These are phyloP conservation scores for Uncinocarpus reesii DNA, from an alignment of 2,329 filamentous ascomycete species.

Conservation along the genomic window DNA sequence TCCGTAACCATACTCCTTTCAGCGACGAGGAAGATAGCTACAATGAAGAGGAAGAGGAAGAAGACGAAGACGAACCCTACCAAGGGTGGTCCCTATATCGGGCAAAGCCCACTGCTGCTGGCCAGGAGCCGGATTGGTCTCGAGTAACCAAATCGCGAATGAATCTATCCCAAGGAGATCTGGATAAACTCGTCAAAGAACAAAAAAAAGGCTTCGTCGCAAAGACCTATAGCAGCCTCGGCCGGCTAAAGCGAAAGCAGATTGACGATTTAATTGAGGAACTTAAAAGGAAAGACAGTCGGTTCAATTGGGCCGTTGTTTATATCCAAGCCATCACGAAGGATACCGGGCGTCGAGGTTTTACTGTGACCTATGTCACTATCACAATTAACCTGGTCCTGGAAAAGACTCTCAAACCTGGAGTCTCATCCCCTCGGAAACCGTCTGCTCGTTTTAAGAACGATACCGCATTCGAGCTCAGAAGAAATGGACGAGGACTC, in stretches of 20 bases:
- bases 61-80: slow-evolving; percentile 14
- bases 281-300: slow-evolving; percentile 22
- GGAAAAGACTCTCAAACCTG: slow-evolving; percentile 22
- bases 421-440: slow-evolving; percentile 9
- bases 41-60: not conserved
- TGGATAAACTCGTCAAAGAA: slow-evolving; percentile 25
- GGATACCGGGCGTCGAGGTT: slow-evolving; percentile 19
- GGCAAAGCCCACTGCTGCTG: slow-evolving; percentile 22
- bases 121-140: slow-evolving; percentile 26
- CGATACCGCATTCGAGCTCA: not conserved
- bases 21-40: slow-evolving; percentile 4
- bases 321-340: slow-evolving; percentile 26
- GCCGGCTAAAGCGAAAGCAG: slow-evolving; percentile 24
- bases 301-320: slow-evolving; percentile 31
- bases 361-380: slow-evolving; percentile 22
- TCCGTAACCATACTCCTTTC: not conserved
- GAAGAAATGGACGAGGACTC: slow-evolving; percentile 7
- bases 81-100: slow-evolving; percentile 32
- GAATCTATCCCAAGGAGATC: slow-evolving; percentile 26
- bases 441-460: not conserved
- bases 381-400: slow-evolving; percentile 29
- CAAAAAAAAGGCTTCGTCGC: slow-evolving; percentile 23
- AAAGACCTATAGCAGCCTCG: slow-evolving; percentile 26
- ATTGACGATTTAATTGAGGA: slow-evolving; percentile 30
- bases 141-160: slow-evolving; percentile 24